Evolutionary conservation across 352 stramenopile species (phyloP).

Genomic region (Globisporangium nodosum): DNA sequence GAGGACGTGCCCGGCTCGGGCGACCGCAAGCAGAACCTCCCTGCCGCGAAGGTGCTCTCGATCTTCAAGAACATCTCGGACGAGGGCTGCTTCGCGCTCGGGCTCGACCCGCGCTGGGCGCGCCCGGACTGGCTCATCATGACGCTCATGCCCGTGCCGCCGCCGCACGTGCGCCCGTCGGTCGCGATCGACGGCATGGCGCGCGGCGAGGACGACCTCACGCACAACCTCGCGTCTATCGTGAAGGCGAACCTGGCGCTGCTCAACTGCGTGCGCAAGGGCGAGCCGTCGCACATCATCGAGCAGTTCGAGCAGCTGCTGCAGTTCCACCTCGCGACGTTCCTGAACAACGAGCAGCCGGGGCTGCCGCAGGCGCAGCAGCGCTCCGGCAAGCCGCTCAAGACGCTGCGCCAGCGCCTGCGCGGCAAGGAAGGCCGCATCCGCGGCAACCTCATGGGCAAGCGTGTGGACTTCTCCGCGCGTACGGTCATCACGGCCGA

Average conservation of each 20-base stretch:
- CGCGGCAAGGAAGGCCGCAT: slow-evolving; percentile 98
- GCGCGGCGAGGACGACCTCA: slow-evolving; percentile 97
- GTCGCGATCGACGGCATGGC: slow-evolving; percentile 93
- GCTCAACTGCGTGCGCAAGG: slow-evolving; percentile 93
- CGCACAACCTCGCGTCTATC: slow-evolving; percentile 97
- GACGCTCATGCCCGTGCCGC: slow-evolving; percentile 97
- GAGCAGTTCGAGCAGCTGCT: slow-evolving; percentile 89
- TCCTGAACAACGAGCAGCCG: slow-evolving; percentile 98
- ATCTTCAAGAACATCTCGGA: slow-evolving; percentile 98
- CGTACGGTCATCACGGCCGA: slow-evolving; percentile 99
- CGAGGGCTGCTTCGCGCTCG: slow-evolving; percentile 93
- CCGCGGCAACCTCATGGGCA: slow-evolving; percentile 99
- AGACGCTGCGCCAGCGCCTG: slow-evolving; percentile 95
- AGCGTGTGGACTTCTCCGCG: slow-evolving; percentile 99
- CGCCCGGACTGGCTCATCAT: slow-evolving; percentile 99
- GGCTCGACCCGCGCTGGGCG: slow-evolving; percentile 92
- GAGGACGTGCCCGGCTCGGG: slow-evolving; percentile 91
- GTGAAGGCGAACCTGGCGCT: slow-evolving; percentile 97
- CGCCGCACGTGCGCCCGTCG: slow-evolving; percentile 96
- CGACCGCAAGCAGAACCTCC: slow-evolving; percentile 96
- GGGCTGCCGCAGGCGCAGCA: slow-evolving; percentile 96
- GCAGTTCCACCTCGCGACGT: slow-evolving; percentile 86
- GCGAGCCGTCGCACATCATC: slow-evolving; percentile 95
- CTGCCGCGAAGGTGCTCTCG: slow-evolving; percentile 92
- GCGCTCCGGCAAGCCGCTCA: slow-evolving; percentile 95